Evolutionary conservation across 2,329 filamentous ascomycete species (phyloP), one percentile per base, ranked within the genome.

Genomic region (Monosporascus cannonballus): DNA sequence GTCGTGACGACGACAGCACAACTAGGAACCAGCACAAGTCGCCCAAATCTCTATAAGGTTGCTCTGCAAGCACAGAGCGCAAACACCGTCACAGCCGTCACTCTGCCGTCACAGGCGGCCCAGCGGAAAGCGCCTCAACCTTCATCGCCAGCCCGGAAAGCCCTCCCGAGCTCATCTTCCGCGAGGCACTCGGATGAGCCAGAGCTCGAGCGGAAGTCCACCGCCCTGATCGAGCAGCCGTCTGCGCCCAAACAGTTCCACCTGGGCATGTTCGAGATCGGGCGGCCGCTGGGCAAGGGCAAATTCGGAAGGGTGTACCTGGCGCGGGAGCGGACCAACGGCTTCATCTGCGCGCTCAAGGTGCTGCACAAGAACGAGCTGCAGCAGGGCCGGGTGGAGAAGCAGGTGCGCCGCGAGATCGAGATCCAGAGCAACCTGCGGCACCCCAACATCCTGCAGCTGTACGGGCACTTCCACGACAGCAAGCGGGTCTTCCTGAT

Each of bases 181-280:
- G 7, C 22, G 7, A 24, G 20, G 9, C 14, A 22, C 11, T 46
- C 74, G 36, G 77, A 81, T 27, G 86, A 88, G 57, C 56, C 70
- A 49, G 70, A 69, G 59, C 67, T 67, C 17, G 81, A 85, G 59
- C 74, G 76, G 45, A 77, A 77, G 59, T 76, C 78, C 24, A 67
- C 73, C 46, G 67, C 76, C 8, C 69, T 86, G 51, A 74, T 79
- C 53, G 78, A 85, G 47, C 82, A 86, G 64, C 78, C 83, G 38
- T 64, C 69, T 57, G 53, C 74, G 20, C 79, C 79, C 44, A 85
- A 83, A 61, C 71, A 90, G 61, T 92, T 92, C 72, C 90, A 96
- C 67, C 82, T 96, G 4, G 89, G 90, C 71, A 95, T 95, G 89
- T 96, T 96, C 69, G 91, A 96, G 70, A 96, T 95, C 59, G 89